A percentile compares a stretch with the other conserved stretches of the same genome.
These are phyloP conservation scores for Rhizopogon roseolus DNA, from an alignment of 768 basidiomycete genomes.

Conservation along the genomic window DNA sequence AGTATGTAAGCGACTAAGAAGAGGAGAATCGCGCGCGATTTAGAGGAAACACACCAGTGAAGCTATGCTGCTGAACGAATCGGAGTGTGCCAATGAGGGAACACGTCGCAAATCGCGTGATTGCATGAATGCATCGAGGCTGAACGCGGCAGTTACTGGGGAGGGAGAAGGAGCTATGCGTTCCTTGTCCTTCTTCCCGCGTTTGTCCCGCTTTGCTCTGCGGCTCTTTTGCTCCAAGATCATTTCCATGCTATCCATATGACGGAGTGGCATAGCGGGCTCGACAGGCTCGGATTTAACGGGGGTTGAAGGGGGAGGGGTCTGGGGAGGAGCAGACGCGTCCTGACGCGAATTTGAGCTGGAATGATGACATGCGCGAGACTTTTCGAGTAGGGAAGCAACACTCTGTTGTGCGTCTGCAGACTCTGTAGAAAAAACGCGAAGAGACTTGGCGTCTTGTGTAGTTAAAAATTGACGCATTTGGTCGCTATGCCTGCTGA, in stretches of 20 bases:
- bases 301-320: constrained; percentile 50
- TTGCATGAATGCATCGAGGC: constrained; percentile 45
- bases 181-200: constrained; percentile 40
- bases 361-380: constrained; percentile 38
- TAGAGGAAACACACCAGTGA: constrained; percentile 36
- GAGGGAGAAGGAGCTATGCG: constrained; percentile 50
- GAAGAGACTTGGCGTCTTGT: constrained; percentile 41
- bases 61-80: constrained; percentile 21
- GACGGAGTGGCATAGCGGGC: constrained; percentile 42
- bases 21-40: constrained; percentile 18
- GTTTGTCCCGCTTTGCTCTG: constrained; percentile 48
- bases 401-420: constrained; percentile 31
- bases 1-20: constrained; percentile 10
- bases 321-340: constrained; percentile 31
- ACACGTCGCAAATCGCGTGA: constrained; percentile 51
- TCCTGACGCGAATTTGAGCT: constrained; percentile 45
- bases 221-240: constrained; percentile 68
- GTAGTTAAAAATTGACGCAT: constrained; percentile 76
- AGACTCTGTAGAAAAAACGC: constrained; percentile 33
- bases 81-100: constrained; percentile 25
- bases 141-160: constrained; percentile 40
- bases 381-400: constrained; percentile 33
- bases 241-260: constrained; percentile 72
- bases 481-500: constrained; percentile 65
- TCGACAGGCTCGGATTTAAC: constrained; percentile 62